phyloP scores from a whole-genome alignment of 2,329 filamentous ascomycete genomes.

The Basipetospora chlamydospora region DNA sequence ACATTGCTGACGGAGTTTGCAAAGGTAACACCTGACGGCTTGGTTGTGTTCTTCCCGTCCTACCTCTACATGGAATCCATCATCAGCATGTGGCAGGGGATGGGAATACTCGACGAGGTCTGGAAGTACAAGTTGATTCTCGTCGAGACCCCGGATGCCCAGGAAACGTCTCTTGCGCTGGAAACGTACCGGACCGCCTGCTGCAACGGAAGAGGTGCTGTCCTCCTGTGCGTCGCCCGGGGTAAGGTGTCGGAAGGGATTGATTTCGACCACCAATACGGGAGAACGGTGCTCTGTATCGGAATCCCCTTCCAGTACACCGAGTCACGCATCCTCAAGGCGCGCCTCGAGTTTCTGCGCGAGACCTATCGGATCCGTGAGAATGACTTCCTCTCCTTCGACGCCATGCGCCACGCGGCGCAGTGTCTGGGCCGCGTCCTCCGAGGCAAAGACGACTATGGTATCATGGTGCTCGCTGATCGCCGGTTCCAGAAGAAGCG shows the following conservation, averaged over 20 bases:
- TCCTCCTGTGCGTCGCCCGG: slow-evolving; percentile 86
- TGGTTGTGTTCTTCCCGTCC: slow-evolving; percentile 98
- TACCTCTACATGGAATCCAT: slow-evolving; percentile 99
- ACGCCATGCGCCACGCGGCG: slow-evolving; percentile 97
- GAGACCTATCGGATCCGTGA: slow-evolving; percentile 95
- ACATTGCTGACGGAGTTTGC: slow-evolving; percentile 88
- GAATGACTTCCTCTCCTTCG: slow-evolving; percentile 95
- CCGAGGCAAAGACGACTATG: slow-evolving; percentile 94
- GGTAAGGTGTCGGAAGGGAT: slow-evolving; percentile 97
- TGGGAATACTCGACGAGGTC: slow-evolving; percentile 92
- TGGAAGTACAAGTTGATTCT: slow-evolving; percentile 99
- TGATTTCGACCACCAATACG: slow-evolving; percentile 98
- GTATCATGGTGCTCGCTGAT: slow-evolving; percentile 98
- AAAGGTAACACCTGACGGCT: slow-evolving; percentile 86
- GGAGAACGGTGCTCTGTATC: slow-evolving; percentile 87
- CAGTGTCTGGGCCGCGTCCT: slow-evolving; percentile 92
- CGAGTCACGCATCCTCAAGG: slow-evolving; percentile 91
- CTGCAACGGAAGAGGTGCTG: slow-evolving; percentile 87
- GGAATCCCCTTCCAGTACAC: slow-evolving; percentile 98
- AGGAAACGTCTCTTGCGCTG: slow-evolving; percentile 87
- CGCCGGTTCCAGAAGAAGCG: slow-evolving; percentile 87
- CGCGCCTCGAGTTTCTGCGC: slow-evolving; percentile 84
- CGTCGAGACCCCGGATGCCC: slow-evolving; percentile 92
- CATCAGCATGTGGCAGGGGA: slow-evolving; percentile 98
- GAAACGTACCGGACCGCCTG: slow-evolving; percentile 97